These are phyloP conservation scores for Dactylis glomerata DNA, from an alignment of 176 grass and related monocot genomes.

Conservation along the genomic window DNA sequence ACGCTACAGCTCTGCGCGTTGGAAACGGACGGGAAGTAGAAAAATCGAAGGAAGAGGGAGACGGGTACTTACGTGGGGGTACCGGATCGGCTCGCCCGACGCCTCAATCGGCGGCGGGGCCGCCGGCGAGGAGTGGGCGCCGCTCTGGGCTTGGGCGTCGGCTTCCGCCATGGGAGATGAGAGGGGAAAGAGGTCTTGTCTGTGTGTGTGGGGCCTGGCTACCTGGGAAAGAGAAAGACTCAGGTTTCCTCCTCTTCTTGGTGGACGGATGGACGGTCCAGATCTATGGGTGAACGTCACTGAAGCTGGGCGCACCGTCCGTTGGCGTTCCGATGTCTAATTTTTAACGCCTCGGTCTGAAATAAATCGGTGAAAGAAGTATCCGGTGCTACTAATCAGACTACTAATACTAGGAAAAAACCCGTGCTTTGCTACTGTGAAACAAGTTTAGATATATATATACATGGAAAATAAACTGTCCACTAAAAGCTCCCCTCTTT, in stretches of 20 bases:
- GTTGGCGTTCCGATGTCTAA: background rate
- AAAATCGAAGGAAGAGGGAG: background rate
- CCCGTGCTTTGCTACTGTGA: too few relatives aligned
- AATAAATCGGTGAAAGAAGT: too few relatives aligned
- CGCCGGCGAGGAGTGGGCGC: conserved; percentile 6
- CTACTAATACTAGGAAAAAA: too few relatives aligned
- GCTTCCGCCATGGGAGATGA: conserved; percentile 32
- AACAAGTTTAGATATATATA: too few relatives aligned
- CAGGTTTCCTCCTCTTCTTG: background rate
- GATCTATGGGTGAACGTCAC: background rate
- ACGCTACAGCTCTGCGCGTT: background rate
- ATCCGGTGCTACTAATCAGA: too few relatives aligned
- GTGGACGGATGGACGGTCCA: background rate
- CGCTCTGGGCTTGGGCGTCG: conserved; percentile 13
- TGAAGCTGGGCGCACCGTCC: background rate
- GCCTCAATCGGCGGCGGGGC: background rate
- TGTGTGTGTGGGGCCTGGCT: conserved; percentile 1
- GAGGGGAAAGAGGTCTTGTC: background rate
- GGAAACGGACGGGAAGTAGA: background rate
- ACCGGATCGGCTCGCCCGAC: background rate
- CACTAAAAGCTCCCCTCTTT: too few relatives aligned
- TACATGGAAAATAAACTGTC: too few relatives aligned
- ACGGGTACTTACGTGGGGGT: background rate
- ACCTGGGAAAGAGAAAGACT: background rate
- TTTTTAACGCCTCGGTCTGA: background rate